Evolutionary conservation across 2,329 filamentous ascomycete genomes (phyloP).

Genomic region (Fusarium sp.): DNA sequence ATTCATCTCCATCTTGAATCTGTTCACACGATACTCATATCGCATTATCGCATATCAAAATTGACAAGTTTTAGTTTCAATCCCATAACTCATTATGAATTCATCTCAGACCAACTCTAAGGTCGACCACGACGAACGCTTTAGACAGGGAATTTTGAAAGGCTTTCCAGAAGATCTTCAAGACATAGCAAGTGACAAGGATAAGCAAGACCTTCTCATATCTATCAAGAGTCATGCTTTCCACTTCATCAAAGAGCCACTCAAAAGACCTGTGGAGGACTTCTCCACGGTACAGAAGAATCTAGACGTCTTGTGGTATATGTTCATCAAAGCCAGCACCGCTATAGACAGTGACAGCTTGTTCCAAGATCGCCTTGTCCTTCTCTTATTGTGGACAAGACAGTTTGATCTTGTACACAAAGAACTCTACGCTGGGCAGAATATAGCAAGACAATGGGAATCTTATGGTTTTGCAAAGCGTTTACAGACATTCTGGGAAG

Average conservation of each 20-base stretch:
- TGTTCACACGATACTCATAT: too few relatives aligned
- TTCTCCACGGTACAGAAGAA: neutral
- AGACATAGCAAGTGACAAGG: neutral
- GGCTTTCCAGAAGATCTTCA: neutral
- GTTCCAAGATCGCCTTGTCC: conserved; percentile 6
- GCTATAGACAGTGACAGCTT: neutral
- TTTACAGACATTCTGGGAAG: neutral
- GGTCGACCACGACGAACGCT: neutral
- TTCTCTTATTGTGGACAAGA: neutral
- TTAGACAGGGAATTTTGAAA: neutral
- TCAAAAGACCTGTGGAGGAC: neutral
- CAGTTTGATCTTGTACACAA: neutral
- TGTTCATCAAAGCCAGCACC: neutral
- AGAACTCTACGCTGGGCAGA: neutral
- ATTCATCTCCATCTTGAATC: neutral
- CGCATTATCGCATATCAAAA: neutral
- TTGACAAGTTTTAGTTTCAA: neutral
- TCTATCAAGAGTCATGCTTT: neutral
- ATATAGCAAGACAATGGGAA: neutral
- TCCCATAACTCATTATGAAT: neutral
- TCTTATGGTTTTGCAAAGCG: neutral
- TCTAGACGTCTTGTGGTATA: neutral
- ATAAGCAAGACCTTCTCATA: neutral
- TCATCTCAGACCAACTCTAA: neutral
- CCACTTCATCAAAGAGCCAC: neutral